Base-by-base conservation (phyloP, 139 green algal genomes). In the Chlorokybus atmophyticus region DNA sequence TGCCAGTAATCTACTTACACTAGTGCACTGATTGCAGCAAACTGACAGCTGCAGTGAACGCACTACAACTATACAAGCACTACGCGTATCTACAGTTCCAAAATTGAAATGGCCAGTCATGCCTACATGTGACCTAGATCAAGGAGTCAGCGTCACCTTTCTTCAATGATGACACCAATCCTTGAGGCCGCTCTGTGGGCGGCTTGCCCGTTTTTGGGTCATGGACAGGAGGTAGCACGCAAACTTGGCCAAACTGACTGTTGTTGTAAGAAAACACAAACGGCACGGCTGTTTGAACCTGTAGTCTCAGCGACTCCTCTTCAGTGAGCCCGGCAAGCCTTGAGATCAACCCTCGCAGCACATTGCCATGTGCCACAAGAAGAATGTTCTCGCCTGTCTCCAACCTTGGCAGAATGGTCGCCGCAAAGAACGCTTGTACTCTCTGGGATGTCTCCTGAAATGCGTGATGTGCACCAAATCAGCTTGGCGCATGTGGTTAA, bases 311-410 rank as follows among this genome's bases (percentile, higher is more conserved):
- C 39, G 52, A 55, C 41, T 70, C 62, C 4, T 51, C 2, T 29
- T 47, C 25, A 2, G 40, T 55, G 25, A 70, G 28, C 50, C 32
- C 10, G 29, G 21, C 32, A 24, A 70, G 21, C 41, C 47, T n/a
- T 29, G 62, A 52, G 14, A 74, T 64, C 8, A 68, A 38, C 10
- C 39, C 59, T 28, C 59, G 55, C 24, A 77, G 38, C 8, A 59
- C 59, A 48, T 77, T 77, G 60, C 70, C 70, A 41, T 77, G 70
- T 21, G 64, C 57, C 19, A 66, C 58, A 26, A 77, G 29, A n/a
- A 77, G 61, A 19, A 77, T 57, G 27, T 67, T 58, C 47, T 74
- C 56, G 38, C 70, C 70, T 32, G 52, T 52, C 30, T 49, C 30
- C 35, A 77, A 32, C 47, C 41, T 57, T 28, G 69, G 69, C 32